Evolutionary conservation across 768 basidiomycete species (phyloP).

Genomic region (Hypholoma sublateritium): DNA sequence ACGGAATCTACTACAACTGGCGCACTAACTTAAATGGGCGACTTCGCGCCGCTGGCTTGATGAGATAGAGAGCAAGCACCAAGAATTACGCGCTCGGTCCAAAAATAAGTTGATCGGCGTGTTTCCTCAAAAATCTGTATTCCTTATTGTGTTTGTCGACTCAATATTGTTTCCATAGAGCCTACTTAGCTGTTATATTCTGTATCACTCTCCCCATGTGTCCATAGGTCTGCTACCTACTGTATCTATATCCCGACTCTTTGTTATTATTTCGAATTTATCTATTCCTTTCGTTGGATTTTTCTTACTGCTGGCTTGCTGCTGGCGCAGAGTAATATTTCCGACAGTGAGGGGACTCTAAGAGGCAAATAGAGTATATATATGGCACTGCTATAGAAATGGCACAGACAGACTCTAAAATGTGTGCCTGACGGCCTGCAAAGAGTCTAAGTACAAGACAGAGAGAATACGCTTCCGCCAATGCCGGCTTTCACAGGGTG

Average conservation of each 20-base stretch:
- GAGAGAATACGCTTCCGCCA: neutral
- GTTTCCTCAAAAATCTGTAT: neutral
- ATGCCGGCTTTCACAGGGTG: neutral
- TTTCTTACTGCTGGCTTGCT: too few relatives aligned
- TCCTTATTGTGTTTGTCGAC: too few relatives aligned
- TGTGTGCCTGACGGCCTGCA: too few relatives aligned
- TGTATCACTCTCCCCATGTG: neutral
- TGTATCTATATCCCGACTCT: neutral
- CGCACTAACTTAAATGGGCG: slow-evolving; percentile 51
- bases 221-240: neutral
- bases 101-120: neutral
- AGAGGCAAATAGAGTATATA: too few relatives aligned
- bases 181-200: neutral
- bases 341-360: neutral
- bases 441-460: neutral
- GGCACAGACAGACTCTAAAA: too few relatives aligned
- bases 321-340: too few relatives aligned
- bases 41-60: slow-evolving; percentile 41
- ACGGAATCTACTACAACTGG: slow-evolving; percentile 71
- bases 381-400: too few relatives aligned
- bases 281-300: too few relatives aligned
- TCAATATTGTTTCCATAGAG: neutral
- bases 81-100: neutral
- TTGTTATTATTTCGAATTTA: neutral
- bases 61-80: slow-evolving; percentile 19